Evolutionary conservation across 768 basidiomycete species (phyloP).

Genomic region (Xanthoconium stramineum): DNA sequence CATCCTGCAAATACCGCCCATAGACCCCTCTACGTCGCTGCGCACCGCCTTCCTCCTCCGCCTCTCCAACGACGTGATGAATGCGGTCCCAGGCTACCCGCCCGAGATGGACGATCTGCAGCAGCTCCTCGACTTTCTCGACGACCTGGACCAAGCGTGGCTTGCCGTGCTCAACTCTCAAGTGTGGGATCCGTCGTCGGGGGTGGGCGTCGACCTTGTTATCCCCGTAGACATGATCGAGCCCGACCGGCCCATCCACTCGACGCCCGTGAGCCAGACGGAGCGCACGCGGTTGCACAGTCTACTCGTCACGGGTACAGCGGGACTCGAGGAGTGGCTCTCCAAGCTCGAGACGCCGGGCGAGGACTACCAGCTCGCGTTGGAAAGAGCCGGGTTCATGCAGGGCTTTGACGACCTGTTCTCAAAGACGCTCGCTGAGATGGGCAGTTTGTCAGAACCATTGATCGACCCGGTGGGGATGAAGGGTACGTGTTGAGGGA

Average conservation of each 20-base stretch:
- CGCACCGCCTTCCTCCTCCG: conserved; percentile 68
- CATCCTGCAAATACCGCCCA: conserved; percentile 71
- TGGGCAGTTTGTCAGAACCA: conserved; percentile 45
- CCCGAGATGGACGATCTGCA: conserved; percentile 43
- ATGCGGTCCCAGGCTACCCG: conserved; percentile 59
- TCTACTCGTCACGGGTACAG: conserved; percentile 56
- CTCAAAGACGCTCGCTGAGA: conserved; percentile 53
- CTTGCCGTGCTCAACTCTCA: conserved; percentile 58
- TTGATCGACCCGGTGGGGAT: conserved; percentile 20
- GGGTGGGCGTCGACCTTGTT: conserved; percentile 39
- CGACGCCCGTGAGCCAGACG: conserved; percentile 60
- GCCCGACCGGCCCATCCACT: conserved; percentile 28
- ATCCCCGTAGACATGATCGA: conserved; percentile 38
- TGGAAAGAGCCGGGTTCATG: conserved; percentile 54
- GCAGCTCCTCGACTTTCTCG: conserved; percentile 61
- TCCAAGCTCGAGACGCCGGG: conserved; percentile 26
- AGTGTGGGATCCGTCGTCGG: conserved; percentile 58
- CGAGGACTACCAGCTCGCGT: conserved; percentile 32
- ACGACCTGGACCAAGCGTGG: conserved; percentile 77
- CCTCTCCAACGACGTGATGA: conserved; percentile 64
- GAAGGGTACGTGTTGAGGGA: conserved; percentile 20
- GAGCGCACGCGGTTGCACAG: conserved; percentile 70
- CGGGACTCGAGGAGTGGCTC: conserved; percentile 70
- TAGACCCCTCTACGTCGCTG: conserved; percentile 65
- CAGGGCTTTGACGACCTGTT: conserved; percentile 66